Percentiles rank a stretch among this genome's conserved stretches.
phyloP scores from a whole-genome alignment of 495 filamentous ascomycete species.

The Trichoderma reesei region DNA sequence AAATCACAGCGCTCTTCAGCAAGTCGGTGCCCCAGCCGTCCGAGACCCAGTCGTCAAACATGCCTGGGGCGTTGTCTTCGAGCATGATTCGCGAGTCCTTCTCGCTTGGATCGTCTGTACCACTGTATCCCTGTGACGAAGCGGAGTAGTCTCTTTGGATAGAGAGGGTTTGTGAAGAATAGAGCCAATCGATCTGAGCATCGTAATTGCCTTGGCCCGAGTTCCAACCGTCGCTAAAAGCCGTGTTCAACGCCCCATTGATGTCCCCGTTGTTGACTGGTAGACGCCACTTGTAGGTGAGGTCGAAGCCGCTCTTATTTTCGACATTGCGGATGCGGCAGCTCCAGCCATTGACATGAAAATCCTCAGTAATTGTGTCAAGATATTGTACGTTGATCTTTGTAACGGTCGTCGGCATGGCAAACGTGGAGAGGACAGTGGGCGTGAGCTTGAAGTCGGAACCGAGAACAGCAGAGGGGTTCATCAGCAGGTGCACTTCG shows the following conservation, averaged over 20 bases:
- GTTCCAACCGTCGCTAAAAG: slow-evolving; percentile 21
- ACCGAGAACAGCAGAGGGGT: slow-evolving; percentile 19
- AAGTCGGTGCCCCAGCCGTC: slow-evolving; percentile 16
- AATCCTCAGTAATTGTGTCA: slow-evolving; percentile 20
- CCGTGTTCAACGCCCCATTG: slow-evolving; percentile 18
- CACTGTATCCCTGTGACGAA: slow-evolving; percentile 13
- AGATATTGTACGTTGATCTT: slow-evolving; percentile 26
- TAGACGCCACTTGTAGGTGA: slow-evolving; percentile 27
- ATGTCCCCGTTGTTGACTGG: slow-evolving; percentile 17
- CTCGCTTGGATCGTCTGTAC: slow-evolving; percentile 17
- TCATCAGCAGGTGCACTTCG: slow-evolving; percentile 24
- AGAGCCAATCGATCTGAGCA: slow-evolving; percentile 25
- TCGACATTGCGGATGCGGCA: slow-evolving; percentile 26
- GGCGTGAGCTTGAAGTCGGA: slow-evolving; percentile 20
- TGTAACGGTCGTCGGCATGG: slow-evolving; percentile 16
- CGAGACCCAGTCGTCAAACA: slow-evolving; percentile 18
- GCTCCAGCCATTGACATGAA: slow-evolving; percentile 25
- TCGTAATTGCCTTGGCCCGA: slow-evolving; percentile 19
- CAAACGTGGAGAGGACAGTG: slow-evolving; percentile 18
- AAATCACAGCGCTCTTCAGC: slow-evolving; percentile 15
- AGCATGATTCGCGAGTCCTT: slow-evolving; percentile 17
- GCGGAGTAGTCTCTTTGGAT: slow-evolving; percentile 18
- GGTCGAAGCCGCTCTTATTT: slow-evolving; percentile 19
- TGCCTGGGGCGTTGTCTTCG: slow-evolving; percentile 20
- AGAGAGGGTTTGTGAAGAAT: slow-evolving; percentile 21